Evolutionary conservation across 1,284 basidiomycete genomes (phyloP), one percentile per base, ranked within the genome.

Genomic region (Apiotrichum gamsii): DNA sequence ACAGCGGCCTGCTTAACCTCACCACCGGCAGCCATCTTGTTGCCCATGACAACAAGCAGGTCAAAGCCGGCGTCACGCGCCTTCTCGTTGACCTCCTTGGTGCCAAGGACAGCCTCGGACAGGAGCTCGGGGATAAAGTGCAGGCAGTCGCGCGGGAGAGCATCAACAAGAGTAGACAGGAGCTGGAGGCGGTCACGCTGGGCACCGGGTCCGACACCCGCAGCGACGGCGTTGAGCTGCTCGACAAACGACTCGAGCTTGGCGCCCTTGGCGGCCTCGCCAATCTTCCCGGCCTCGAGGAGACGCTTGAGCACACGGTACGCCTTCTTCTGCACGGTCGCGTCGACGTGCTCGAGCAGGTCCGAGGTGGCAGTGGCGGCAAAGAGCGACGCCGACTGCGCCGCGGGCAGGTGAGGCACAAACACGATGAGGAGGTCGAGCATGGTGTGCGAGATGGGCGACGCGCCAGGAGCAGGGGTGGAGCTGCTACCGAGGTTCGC

Each of bases 61-160:
- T 93, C 89, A 66, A 94, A 99, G 1, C 93, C 93, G 9, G 85
- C 87, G 51, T 80, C 80, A 40, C 95, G 80, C 0, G 90, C 85
- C 60, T 89, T 90, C 68, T 94, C 90, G 30, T 95, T 96, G 8
- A 91, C 88, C 69, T 98, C 95, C 69, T 98, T 99, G 23, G 93
- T 97, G 2, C 90, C 93, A n/a, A 99, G 76, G 4, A 97, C 87
- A 14, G 89, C 90, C 74, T 99, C 95, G 1, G 94, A 90, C 40
- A 98, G 85, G 41, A 98, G 76, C 3, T 84, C 83, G 3, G 90
- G 87, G 39, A 99, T 82, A 42, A 93, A 73, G 62, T 96, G 87
- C 51, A 98, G 74, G 24, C 84, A 78, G 15, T 82, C 79, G 2
- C 80, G 69, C 0, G 87, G 84, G 25, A 97, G 78, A 21, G 74